Base-by-base conservation (phyloP, 345 rosid species). In the Lagerstroemia speciosa region DNA sequence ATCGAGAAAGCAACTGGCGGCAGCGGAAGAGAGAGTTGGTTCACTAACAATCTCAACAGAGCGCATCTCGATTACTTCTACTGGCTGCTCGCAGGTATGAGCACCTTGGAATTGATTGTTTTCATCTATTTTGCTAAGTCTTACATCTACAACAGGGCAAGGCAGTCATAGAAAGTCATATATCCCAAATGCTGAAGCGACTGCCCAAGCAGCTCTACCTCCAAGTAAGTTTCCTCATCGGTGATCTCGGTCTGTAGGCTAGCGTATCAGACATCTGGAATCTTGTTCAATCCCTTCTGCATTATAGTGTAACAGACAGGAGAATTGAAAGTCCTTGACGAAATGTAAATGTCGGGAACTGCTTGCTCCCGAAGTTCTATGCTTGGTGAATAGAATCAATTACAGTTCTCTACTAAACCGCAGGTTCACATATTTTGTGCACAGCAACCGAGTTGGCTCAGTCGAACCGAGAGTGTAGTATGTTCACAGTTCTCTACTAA, bases 31-130 rank as follows among this genome's bases (percentile, higher is more conserved):
- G 77, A 66, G 34, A 76, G 88, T 27, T 87, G 92, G 92, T 85
- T 85, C 8, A 74, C 83, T 6, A 73, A 74, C 70, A 85, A 87
- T 73, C 75, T 83, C 29, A 87, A 83, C 74, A 65, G 70, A 65
- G 89, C 83, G 34, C 92, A 85, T 79, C 80, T 87, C 43, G 82
- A 87, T 72, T 85, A 82, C 74, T 87, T 83, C 34, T 87, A 85
- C 67, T 82, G 83, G 83, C 61, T 85, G 50, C 81, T 87, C 6
- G 82, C 84, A 37, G 82, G 80, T 72, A 22, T 84, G 60, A 87
- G 84, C 71, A 43, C 68, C 66, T 41, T 84, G 34, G 85, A 68
- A 58, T 74, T 87, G 40, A 66, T 58, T 31, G 69, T 69, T 32
- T 84, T 69, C 77, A 53, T 83, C 69, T 75, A 72, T 72, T 81